phyloP scores from a whole-genome alignment of 2,329 filamentous ascomycete genomes.

The Ophiostoma sp. region DNA sequence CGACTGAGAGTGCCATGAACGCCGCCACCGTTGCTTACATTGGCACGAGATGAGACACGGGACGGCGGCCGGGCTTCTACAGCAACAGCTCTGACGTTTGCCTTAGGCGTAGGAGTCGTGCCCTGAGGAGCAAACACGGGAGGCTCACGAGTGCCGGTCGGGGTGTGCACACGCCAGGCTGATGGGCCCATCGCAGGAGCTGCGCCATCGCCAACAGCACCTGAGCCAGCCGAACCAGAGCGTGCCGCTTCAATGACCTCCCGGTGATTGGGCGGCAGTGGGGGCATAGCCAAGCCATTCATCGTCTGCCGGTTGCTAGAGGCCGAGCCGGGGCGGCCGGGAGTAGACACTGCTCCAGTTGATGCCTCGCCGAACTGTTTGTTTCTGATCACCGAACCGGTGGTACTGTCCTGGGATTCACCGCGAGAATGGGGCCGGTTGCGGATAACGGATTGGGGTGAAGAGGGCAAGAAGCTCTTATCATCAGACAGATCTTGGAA shows the following conservation, averaged over 20 bases:
- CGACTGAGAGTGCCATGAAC: conserved; percentile 39
- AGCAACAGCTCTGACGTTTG: conserved; percentile 37
- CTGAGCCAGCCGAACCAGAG: conserved; percentile 45
- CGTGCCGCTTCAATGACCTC: conserved; percentile 78
- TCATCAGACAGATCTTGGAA: not conserved
- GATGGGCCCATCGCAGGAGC: not conserved
- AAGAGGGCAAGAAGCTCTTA: conserved; percentile 11
- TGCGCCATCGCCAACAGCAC: conserved; percentile 31
- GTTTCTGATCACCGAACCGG: conserved; percentile 40
- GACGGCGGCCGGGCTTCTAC: conserved; percentile 47
- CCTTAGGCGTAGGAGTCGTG: conserved; percentile 56
- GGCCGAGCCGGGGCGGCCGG: not conserved
- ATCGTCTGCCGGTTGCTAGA: conserved; percentile 50
- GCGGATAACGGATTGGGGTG: not conserved
- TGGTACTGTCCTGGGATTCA: conserved; percentile 47
- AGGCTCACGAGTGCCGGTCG: conserved; percentile 14
- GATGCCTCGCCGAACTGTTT: conserved; percentile 39
- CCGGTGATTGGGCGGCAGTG: conserved; percentile 75
- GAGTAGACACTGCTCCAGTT: conserved; percentile 61
- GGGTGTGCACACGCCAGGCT: conserved; percentile 21
- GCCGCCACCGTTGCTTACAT: conserved; percentile 20
- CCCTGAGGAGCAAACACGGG: conserved; percentile 10
- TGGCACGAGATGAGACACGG: conserved; percentile 34
- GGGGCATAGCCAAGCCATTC: conserved; percentile 49
- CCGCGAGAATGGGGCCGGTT: conserved; percentile 33